Evolutionary conservation across 257 asterid species (phyloP).

Genomic region (Scutellaria barbata): DNA sequence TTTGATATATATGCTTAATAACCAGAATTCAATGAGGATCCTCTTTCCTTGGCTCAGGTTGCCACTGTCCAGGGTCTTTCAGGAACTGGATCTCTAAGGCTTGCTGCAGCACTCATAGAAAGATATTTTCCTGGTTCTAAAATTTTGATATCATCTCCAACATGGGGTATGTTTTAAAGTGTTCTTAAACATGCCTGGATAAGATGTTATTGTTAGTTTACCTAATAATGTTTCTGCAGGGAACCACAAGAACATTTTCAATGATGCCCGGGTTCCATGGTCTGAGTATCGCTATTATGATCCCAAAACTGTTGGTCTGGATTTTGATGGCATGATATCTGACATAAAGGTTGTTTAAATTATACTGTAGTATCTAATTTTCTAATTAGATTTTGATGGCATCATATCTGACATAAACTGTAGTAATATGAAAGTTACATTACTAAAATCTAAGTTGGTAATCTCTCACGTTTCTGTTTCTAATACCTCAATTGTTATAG

Average conservation of each 20-base stretch:
- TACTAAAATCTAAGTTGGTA: no score
- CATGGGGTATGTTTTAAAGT: slow-evolving; percentile 73
- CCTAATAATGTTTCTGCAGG: slow-evolving; percentile 55
- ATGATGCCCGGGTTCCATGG: slow-evolving; percentile 94
- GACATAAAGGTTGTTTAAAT: slow-evolving; percentile 79
- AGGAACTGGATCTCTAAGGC: slow-evolving; percentile 97
- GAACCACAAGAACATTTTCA: slow-evolving; percentile 93
- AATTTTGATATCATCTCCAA: slow-evolving; percentile 91
- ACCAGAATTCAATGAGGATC: slow-evolving; percentile 19
- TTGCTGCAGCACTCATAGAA: slow-evolving; percentile 90
- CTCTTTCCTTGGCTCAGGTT: slow-evolving; percentile 53
- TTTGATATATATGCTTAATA: slow-evolving; percentile 5
- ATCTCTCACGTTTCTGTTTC: no score
- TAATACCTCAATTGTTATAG: no score
- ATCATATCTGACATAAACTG: slow-evolving; percentile 66
- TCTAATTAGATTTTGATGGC: slow-evolving; percentile 95
- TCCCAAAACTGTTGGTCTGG: slow-evolving; percentile 92
- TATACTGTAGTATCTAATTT: no score
- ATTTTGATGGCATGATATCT: slow-evolving; percentile 92
- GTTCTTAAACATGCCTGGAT: slow-evolving; percentile 28
- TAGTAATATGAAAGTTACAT: background rate
- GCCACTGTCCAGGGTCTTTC: slow-evolving; percentile 99
- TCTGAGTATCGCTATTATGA: slow-evolving; percentile 94
- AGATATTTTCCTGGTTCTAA: slow-evolving; percentile 87
- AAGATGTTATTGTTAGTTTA: slow-evolving; percentile 28